Conservation (phyloP, 768 basidiomycete species). For the Suillus discolor region DNA sequence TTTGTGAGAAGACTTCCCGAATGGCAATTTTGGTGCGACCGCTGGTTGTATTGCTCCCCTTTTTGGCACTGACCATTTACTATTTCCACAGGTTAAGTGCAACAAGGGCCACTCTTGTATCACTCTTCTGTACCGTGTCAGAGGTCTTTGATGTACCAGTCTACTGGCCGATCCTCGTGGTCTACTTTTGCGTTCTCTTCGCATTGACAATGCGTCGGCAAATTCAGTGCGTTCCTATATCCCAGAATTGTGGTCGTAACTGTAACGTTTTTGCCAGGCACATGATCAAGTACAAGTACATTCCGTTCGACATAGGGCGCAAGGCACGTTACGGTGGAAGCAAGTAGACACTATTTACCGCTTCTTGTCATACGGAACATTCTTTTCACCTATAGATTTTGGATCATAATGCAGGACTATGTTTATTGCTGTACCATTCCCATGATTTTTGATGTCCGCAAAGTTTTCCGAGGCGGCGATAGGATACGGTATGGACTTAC, state of each 20-base stretch:
- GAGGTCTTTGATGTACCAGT: conserved; percentile 94
- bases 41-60: background rate
- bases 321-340: conserved; percentile 82
- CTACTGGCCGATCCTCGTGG: conserved; percentile 97
- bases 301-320: conserved; percentile 94
- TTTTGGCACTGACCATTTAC: conserved; percentile 8
- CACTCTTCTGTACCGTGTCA: conserved; percentile 79
- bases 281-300: conserved; percentile 99
- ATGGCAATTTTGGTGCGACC: conserved; percentile 89
- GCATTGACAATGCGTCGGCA: conserved; percentile 94
- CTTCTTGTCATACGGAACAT: background rate
- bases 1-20: conserved; percentile 95
- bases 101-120: conserved; percentile 85
- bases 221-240: conserved; percentile 72
- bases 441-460: background rate
- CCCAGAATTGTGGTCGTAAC: conserved; percentile 13
- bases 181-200: conserved; percentile 97
- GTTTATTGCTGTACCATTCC: conserved; percentile 9
- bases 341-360: conserved; percentile 38
- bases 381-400: conserved; percentile 8
- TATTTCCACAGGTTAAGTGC: conserved; percentile 72
- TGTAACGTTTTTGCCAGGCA: conserved; percentile 57
- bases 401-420: conserved; percentile 12
- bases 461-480: background rate
- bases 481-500: conserved; percentile 30